A percentile compares a stretch with the other conserved stretches of the same genome.
Evolutionary conservation across 1,139 yeast species (phyloP).

Genomic region (Pneumocystis sp.): DNA sequence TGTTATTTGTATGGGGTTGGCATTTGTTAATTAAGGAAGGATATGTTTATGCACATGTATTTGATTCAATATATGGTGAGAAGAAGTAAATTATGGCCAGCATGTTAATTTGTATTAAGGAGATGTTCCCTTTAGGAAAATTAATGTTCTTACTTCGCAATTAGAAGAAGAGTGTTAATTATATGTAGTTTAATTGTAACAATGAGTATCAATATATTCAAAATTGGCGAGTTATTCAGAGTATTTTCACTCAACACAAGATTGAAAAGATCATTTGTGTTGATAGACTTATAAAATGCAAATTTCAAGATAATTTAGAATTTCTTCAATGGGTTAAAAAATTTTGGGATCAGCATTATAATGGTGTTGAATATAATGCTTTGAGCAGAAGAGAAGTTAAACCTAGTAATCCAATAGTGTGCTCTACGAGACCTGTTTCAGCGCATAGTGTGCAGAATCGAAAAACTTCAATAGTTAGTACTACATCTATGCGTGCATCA

Average conservation of each 20-base stretch:
- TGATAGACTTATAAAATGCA: conserved; percentile 67
- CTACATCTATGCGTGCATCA: conserved; percentile 3
- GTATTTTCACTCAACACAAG: conserved; percentile 52
- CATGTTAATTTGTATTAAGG: conserved; percentile 6
- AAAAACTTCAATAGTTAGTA: conserved; percentile 4
- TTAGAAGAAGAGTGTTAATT: neutral
- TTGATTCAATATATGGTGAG: conserved; percentile 72
- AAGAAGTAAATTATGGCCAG: conserved; percentile 55
- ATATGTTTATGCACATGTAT: conserved; percentile 66
- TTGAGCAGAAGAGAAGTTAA: conserved; percentile 32
- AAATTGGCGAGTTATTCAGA: conserved; percentile 75
- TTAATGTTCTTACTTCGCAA: neutral
- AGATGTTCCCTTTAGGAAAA: conserved; percentile 9
- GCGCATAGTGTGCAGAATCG: neutral
- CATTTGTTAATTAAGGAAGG: conserved; percentile 2
- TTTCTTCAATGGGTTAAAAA: conserved; percentile 82
- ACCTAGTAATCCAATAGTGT: conserved; percentile 8
- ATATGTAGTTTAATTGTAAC: conserved; percentile 39
- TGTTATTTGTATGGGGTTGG: neutral
- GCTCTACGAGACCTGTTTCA: neutral
- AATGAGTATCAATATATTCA: conserved; percentile 64
- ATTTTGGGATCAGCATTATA: conserved; percentile 65
- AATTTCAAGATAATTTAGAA: conserved; percentile 86
- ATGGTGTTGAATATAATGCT: conserved; percentile 59
- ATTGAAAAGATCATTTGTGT: conserved; percentile 69